phyloP scores from a whole-genome alignment of 75 land plant genomes.

The Ceratopteris richardii region DNA sequence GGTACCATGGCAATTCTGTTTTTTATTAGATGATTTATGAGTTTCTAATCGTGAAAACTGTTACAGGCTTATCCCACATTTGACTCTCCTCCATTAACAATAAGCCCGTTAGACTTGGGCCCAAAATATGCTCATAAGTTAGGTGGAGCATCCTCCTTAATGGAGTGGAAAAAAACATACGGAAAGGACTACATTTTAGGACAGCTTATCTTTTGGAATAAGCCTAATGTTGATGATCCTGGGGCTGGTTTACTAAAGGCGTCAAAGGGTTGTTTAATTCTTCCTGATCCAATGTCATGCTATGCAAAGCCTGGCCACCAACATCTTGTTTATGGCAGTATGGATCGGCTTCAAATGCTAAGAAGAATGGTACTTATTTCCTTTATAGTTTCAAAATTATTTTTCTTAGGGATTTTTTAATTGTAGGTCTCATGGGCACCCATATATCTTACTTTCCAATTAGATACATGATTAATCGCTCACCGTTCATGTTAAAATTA shows the following conservation, averaged over 20 bases:
- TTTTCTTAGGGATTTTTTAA: too few species aligned
- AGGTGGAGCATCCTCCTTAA: conserved; percentile 39
- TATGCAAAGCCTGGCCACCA: conserved; percentile 66
- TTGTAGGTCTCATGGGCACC: too few species aligned
- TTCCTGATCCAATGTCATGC: conserved; percentile 84
- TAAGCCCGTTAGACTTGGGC: conserved; percentile 82
- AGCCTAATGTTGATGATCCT: conserved; percentile 68
- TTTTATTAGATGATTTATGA: neutral
- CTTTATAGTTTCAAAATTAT: too few species aligned
- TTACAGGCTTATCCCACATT: conserved; percentile 66
- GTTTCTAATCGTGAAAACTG: neutral
- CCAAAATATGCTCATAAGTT: conserved; percentile 62
- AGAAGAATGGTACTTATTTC: conserved; percentile 62
- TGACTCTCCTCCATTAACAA: conserved; percentile 70
- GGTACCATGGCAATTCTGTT: conserved; percentile 31
- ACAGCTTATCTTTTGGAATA: conserved; percentile 86
- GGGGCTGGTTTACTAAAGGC: conserved; percentile 52
- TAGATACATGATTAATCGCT: too few species aligned
- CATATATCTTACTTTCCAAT: too few species aligned
- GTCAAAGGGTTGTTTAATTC: conserved; percentile 71
- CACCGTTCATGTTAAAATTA: too few species aligned
- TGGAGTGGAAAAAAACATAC: conserved; percentile 69
- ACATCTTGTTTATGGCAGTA: conserved; percentile 55
- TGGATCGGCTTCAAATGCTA: conserved; percentile 55
- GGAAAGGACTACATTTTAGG: conserved; percentile 79